phyloP scores from a whole-genome alignment of 257 asterid species.

The Nicotiana tabacum region DNA sequence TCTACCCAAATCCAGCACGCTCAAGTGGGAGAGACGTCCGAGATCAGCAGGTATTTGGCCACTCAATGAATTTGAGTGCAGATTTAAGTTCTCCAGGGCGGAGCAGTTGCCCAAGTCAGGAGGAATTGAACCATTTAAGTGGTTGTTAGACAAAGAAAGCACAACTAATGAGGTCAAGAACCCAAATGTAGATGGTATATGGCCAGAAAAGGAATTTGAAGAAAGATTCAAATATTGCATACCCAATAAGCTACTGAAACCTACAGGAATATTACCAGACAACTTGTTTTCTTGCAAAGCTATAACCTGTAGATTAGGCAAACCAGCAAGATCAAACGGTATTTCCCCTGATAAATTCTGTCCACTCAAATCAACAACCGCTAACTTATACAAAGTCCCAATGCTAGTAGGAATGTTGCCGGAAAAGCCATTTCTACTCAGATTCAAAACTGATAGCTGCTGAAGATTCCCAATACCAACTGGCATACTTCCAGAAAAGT shows the following conservation, averaged over 20 bases:
- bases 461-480: constrained; percentile 37
- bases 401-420: constrained; percentile 48
- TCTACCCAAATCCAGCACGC: constrained; percentile 48
- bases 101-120: constrained; percentile 58
- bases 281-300: constrained; percentile 61
- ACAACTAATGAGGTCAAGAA: constrained; percentile 54
- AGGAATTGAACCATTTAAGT: constrained; percentile 49
- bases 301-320: constrained; percentile 65
- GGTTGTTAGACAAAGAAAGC: constrained; percentile 54
- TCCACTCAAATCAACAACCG: constrained; percentile 52
- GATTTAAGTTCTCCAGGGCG: constrained; percentile 41
- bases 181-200: constrained; percentile 57
- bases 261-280: constrained; percentile 59
- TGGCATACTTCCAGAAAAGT: constrained; percentile 44
- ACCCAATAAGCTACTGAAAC: constrained; percentile 61
- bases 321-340: constrained; percentile 54
- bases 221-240: constrained; percentile 58
- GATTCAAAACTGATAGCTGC: constrained; percentile 47
- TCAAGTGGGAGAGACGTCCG: constrained; percentile 39
- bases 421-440: constrained; percentile 53
- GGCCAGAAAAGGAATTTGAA: constrained; percentile 54
- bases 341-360: constrained; percentile 54
- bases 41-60: constrained; percentile 49
- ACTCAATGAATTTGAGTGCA: constrained; percentile 45
- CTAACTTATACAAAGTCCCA: constrained; percentile 52